Conservation (phyloP, 2,329 filamentous ascomycete species). For the Dactylellina haptotyla region DNA sequence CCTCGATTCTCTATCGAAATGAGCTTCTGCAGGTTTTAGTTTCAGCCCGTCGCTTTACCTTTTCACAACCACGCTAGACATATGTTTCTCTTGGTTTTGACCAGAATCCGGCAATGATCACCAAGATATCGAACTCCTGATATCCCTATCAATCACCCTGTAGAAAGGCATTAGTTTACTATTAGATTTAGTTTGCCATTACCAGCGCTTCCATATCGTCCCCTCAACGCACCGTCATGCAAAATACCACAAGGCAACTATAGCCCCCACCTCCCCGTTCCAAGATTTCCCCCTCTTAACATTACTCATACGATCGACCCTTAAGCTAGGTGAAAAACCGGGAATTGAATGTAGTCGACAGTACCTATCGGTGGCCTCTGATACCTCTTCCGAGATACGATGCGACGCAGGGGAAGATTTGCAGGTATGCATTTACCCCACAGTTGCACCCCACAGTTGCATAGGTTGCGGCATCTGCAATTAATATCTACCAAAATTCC, state of each 20-base stretch:
- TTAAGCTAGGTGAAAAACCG: too few species aligned
- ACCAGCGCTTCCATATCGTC: neutral
- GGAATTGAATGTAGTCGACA: neutral
- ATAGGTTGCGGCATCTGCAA: neutral
- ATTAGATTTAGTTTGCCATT: too few species aligned
- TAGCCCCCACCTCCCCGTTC: neutral
- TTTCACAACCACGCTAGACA: neutral
- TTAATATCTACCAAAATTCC: neutral
- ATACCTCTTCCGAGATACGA: conserved; percentile 14
- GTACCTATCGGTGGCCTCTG: neutral
- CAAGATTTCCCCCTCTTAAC: neutral
- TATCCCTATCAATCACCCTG: too few species aligned
- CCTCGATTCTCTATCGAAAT: too few species aligned
- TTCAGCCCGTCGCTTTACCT: conserved; percentile 20
- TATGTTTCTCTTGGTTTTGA: conserved; percentile 13
- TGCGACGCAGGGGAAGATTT: conserved; percentile 24
- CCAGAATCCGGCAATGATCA: conserved; percentile 26
- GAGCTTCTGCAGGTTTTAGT: neutral
- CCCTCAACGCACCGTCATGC: conserved; percentile 10
- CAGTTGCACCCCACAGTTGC: conserved; percentile 3
- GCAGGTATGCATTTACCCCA: conserved; percentile 7
- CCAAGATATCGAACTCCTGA: neutral
- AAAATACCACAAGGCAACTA: conserved; percentile 29
- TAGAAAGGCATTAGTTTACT: too few species aligned
- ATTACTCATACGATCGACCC: neutral